Percentiles rank a stretch among this genome's conserved stretches.
These are phyloP conservation scores for Baorangia bicolor DNA, from an alignment of 768 basidiomycete genomes.

Conservation along the genomic window DNA sequence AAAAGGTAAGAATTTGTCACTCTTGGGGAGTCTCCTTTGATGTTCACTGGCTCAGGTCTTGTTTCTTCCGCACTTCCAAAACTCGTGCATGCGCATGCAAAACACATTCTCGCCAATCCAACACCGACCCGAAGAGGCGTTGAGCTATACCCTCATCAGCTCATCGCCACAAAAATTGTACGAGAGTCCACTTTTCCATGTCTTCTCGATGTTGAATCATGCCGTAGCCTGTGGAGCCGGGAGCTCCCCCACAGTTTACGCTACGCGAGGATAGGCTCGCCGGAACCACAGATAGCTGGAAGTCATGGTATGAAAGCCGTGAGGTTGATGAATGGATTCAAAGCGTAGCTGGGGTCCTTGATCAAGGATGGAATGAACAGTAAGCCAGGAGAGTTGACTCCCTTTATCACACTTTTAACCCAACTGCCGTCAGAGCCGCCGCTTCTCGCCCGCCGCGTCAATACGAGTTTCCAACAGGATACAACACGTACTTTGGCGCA, in stretches of 20 bases:
- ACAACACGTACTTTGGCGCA: constrained; percentile 74
- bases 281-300: constrained; percentile 81
- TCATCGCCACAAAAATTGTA: constrained; percentile 81
- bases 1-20: constrained; percentile 58
- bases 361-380: constrained; percentile 90
- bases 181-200: constrained; percentile 9
- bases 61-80: constrained; percentile 70
- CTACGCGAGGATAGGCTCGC: constrained; percentile 73
- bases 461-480: constrained; percentile 97
- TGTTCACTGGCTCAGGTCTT: constrained; percentile 56
- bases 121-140: constrained; percentile 54
- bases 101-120: constrained; percentile 57
- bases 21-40: not conserved
- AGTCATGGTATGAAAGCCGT: constrained; percentile 68
- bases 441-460: constrained; percentile 55
- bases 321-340: constrained; percentile 97
- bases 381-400: constrained; percentile 35
- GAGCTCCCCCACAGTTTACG: constrained; percentile 59
- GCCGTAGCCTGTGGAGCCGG: constrained; percentile 70
- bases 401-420: not conserved
- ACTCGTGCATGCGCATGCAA: constrained; percentile 79
- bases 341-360: constrained; percentile 79
- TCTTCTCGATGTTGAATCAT: constrained; percentile 4
- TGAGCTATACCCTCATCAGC: constrained; percentile 80
- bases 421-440: constrained; percentile 47